Conservation (phyloP, 192 early-diverging fungal genomes). For the Phycomyces nitens region DNA sequence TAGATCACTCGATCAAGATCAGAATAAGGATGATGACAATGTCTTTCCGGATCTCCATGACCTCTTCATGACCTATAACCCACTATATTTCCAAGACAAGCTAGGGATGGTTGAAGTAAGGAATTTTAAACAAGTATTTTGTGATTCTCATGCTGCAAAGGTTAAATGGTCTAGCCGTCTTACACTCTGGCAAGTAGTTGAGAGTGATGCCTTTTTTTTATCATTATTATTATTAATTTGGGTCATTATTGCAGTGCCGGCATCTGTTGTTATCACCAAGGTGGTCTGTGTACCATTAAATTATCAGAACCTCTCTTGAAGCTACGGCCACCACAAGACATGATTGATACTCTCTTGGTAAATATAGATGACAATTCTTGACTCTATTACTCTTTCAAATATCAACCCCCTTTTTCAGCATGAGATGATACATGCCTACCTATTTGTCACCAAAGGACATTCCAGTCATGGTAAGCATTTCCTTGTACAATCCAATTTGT, state of each 20-base stretch:
- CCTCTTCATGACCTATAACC: neutral
- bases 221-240: neutral
- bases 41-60: neutral
- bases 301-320: constrained; percentile 64
- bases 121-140: neutral
- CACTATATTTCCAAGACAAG: neutral
- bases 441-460: constrained; percentile 56
- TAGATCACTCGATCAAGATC: too few species aligned
- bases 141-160: neutral
- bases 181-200: neutral
- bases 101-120: neutral
- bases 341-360: constrained; percentile 56
- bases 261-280: constrained; percentile 45
- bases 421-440: constrained; percentile 70
- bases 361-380: too few species aligned
- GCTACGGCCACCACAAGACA: constrained; percentile 52
- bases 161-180: neutral
- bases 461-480: constrained; percentile 37
- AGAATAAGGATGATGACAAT: too few species aligned
- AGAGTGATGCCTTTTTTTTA: too few species aligned
- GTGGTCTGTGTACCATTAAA: constrained; percentile 51
- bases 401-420: constrained; percentile 33
- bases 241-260: constrained; percentile 40
- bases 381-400: too few species aligned
- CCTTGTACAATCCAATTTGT: neutral